These are phyloP conservation scores for Rutstroemia sp. DNA, from an alignment of 2,329 filamentous ascomycete species.

Conservation along the genomic window DNA sequence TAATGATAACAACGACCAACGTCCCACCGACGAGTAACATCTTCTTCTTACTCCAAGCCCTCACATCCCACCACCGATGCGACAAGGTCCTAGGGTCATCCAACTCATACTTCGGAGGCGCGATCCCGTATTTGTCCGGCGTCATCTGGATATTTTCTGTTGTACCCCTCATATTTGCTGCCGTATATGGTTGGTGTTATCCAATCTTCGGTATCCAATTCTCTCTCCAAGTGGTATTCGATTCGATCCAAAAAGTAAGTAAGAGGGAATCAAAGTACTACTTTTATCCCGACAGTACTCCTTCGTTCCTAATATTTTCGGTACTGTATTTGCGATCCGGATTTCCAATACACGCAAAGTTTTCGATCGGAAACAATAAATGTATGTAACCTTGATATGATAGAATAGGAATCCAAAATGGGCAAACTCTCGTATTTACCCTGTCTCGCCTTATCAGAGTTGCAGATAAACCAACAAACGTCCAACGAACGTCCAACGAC, in stretches of 20 bases:
- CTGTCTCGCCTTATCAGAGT: too few relatives aligned
- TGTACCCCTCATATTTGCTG: background rate
- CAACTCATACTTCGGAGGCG: constrained; percentile 17
- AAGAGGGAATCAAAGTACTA: too few relatives aligned
- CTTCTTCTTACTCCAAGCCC: constrained; percentile 44
- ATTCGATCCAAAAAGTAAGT: too few relatives aligned
- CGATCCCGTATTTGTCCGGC: constrained; percentile 10
- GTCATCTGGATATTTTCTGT: background rate
- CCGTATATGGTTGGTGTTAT: background rate
- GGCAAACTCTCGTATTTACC: too few relatives aligned
- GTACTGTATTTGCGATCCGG: too few relatives aligned
- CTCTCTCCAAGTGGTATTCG: background rate
- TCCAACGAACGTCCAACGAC: background rate
- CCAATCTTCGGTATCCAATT: background rate
- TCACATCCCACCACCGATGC: constrained; percentile 38
- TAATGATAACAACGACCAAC: constrained; percentile 32
- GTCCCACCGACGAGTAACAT: constrained; percentile 39
- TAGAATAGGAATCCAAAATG: too few relatives aligned
- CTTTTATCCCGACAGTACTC: too few relatives aligned
- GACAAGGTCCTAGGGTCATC: constrained; percentile 14
- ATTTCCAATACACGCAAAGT: too few relatives aligned
- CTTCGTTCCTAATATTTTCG: too few relatives aligned
- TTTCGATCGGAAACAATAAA: too few relatives aligned
- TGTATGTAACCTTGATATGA: too few relatives aligned
- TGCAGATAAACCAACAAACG: background rate